Conservation (phyloP, 768 basidiomycete genomes). For the Pleurotus cornucopiae region DNA sequence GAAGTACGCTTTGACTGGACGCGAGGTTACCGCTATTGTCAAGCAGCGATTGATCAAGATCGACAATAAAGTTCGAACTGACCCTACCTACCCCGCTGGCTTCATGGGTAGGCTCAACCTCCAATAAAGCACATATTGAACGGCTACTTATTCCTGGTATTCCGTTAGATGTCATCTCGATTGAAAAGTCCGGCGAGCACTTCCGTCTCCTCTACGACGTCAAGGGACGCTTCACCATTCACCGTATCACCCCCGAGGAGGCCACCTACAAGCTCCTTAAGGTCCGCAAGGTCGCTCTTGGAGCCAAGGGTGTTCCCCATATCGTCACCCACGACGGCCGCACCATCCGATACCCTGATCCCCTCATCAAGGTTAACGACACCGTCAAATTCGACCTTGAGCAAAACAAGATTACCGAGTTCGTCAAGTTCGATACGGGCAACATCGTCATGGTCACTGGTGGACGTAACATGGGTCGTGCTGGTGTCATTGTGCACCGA, state of each 20-base stretch:
- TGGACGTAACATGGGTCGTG: conserved; percentile 99
- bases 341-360: conserved; percentile 99
- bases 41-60: conserved; percentile 97
- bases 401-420: conserved; percentile 89
- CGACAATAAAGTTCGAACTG: conserved; percentile 97
- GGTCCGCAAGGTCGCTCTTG: conserved; percentile 88
- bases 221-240: conserved; percentile 99
- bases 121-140: not conserved
- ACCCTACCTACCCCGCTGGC: conserved; percentile 93
- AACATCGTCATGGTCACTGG: conserved; percentile 98
- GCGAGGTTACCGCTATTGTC: conserved; percentile 94
- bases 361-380: conserved; percentile 92
- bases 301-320: conserved; percentile 91
- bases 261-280: conserved; percentile 95
- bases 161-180: conserved; percentile 81
- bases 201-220: conserved; percentile 99
- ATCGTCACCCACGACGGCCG: conserved; percentile 99
- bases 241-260: conserved; percentile 98
- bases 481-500: conserved; percentile 91
- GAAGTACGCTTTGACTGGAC: conserved; percentile 97
- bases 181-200: conserved; percentile 98
- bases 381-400: conserved; percentile 96
- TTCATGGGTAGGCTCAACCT: conserved; percentile 76
- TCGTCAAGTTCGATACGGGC: conserved; percentile 94
- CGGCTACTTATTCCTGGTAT: not conserved